Evolutionary conservation across 495 filamentous ascomycete genomes (phyloP), one percentile per base, ranked within the genome.

Genomic region (Bathelium albidoporum): DNA sequence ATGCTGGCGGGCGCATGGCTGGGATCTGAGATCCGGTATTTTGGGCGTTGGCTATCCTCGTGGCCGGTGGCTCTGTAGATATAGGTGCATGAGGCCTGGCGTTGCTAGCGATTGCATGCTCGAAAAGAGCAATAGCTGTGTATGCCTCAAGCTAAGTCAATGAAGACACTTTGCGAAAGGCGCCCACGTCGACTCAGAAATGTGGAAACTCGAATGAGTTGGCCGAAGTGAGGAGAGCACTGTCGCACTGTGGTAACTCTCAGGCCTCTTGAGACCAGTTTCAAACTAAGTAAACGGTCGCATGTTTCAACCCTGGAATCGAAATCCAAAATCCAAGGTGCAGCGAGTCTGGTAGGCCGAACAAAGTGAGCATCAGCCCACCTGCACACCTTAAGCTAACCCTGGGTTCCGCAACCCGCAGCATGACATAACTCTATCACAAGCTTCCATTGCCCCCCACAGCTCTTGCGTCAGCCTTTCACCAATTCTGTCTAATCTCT

Each of bases 391-490:
- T 41, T 41, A 9, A 18, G 18, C 18, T 18, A 18, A 7, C 9
- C 5, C 49, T 55, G 7, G 49, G 22, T 29, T 26, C 24, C 49
- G 24, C 24, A 28, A 26, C 24, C 12, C 22, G 49, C 5, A 28
- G 10, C 49, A 55, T 55, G 49, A 55, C 49, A 55, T n/a, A 9
- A 49, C 24, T 28, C 5, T 10, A 55, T 55, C 49, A 55, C 49
- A 55, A 55, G 49, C 49, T 49, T 49, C 11, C 43, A 39, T 20
- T 49, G 43, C 43, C 29, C 49, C 49, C 49, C 49, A 55, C 49
- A 26, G 43, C n/a, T 49, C 20, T 18, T 3, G 20, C 43, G n/a
- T 49, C 43, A 49, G 43, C 43, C 43, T 49, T 20, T 49, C n/a
- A 18, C 18, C 9, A 9, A 18, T n/a, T 49, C n/a, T 18, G 20